These are phyloP conservation scores for Mortierella sp. DNA, from an alignment of 371 early-diverging fungal genomes.

Conservation along the genomic window DNA sequence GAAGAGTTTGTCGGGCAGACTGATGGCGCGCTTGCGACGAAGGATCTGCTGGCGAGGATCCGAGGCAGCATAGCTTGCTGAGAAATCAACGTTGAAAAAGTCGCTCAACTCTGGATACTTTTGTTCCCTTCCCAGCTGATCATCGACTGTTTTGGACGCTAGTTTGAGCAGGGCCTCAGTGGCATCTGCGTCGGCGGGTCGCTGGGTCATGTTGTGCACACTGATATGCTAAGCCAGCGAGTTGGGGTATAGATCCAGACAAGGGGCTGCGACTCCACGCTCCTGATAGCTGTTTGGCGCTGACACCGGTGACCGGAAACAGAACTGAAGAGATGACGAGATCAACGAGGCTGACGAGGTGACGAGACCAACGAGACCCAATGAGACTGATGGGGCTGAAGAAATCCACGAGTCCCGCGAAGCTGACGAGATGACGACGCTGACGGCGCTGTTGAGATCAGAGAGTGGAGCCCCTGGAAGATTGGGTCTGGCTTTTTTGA, in stretches of 20 bases:
- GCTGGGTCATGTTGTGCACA: slow-evolving; percentile 27
- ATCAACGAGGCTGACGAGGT: background rate
- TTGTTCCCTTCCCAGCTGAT: slow-evolving; percentile 56
- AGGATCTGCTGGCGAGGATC: slow-evolving; percentile 62
- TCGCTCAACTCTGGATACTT: slow-evolving; percentile 59
- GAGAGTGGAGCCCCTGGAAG: no score
- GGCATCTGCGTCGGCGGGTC: slow-evolving; percentile 42
- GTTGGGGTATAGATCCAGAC: background rate
- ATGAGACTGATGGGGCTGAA: no score
- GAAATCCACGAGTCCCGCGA: no score
- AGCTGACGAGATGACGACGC: no score
- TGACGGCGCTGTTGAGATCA: no score
- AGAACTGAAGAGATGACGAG: no score
- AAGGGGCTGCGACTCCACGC: background rate
- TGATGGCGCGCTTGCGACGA: slow-evolving; percentile 58
- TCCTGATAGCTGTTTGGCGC: slow-evolving; percentile 6
- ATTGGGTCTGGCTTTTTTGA: no score
- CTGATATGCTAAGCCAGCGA: background rate
- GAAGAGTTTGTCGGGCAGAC: slow-evolving; percentile 76
- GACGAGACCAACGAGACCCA: no score
- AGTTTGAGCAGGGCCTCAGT: slow-evolving; percentile 40
- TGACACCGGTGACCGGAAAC: no score
- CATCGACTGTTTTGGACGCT: slow-evolving; percentile 59
- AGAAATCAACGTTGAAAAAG: slow-evolving; percentile 50
- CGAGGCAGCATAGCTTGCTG: slow-evolving; percentile 40